Base-by-base conservation (phyloP, 768 basidiomycete species). In the Pleurotus tuber-regium region DNA sequence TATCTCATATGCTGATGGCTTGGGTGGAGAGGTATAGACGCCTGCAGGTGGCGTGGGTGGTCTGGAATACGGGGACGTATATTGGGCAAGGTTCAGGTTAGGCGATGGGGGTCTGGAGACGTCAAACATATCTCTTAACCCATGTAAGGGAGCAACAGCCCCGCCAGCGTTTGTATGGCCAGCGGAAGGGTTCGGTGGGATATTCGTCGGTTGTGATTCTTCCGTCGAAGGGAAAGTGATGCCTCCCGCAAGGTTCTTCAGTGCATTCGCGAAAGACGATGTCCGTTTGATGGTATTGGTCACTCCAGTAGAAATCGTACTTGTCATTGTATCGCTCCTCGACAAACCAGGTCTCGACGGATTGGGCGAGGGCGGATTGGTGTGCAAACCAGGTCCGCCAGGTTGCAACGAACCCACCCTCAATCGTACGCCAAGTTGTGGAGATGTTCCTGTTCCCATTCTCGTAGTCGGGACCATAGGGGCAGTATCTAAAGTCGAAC, bases 91-190 rank as follows among this genome's bases (percentile, higher is more conserved):
- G 58, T 87, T 89, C 59, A 89, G 78, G 53, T 89, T 88, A 9
- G 89, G 89, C 9, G 87, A 88, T 0, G 89, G 89, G 7, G 87
- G 85, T 6, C 84, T 75, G 1, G 87, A 86, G n/a, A 76, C 59
- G 24, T 77, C 75, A 14, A 69, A 57, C 1, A 60, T 54, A 10
- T 67, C 70, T 24, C 67, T 46, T 46, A 57, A 54, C 38, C 60
- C 55, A 43, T 60, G 55, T 53, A 44, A 35, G 52, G 56, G 9
- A 54, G 53, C 55, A 57, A 43, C 53, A 41, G 58, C 46, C 43
- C 40, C 62, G 44, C 61, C 31, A 8, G 18, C n/a, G n/a, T 12
- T 33, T 14, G 46, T 14, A 33, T 47, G 28, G 10, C 18, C 31
- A 18, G 33, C 21, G 18, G 30, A 14, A 18, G 46, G n/a, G 21